Base-by-base conservation (phyloP, 352 stramenopile species). In the Globisporangium takayamanum region DNA sequence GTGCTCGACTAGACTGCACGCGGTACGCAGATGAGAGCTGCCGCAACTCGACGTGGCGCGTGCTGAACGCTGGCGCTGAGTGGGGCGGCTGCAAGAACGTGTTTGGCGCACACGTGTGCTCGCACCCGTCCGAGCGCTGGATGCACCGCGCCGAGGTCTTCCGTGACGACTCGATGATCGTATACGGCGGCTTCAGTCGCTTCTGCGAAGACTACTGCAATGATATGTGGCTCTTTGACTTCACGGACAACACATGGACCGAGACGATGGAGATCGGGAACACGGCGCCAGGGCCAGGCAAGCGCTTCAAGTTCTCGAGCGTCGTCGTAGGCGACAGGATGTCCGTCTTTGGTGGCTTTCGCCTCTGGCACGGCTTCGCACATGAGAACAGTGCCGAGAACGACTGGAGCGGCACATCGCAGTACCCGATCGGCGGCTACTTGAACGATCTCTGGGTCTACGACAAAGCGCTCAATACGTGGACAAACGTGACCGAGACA, bases 151-250 rank as follows among this genome's bases (percentile, higher is more conserved):
- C 92, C 6, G 73, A 92, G 25, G 81, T 97, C 36, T 94, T 98
- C 57, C 67, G 80, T 44, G 84, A 97, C 57, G 73, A 76, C 18
- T 92, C 84, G 3, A 97, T 99, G 89, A 62, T 92, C 14, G 64
- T 98, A 42, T 98, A 97, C 64, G 95, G 94, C 28, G 96, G 96
- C 10, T 98, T 98, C 59, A 87, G 79, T 0, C 80, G 88, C 7
- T 70, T 94, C 30, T 99, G 96, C 62, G 81, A 88, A 42, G 96
- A 99, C 67, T 99, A 98, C 61, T 99, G 96, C 70, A 78, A 97
- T 66, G 96, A 99, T 71, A 76, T 98, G 66, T 99, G 96, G 95
- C 64, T 95, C 14, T 98, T 97, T 53, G 88, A 98, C 67, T 86
- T 98, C 54, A 67, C 68, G 0, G 81, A 95, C 67, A 92, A 94